Conservation (phyloP, 768 basidiomycete genomes). For the Phaeotremella skinneri region DNA sequence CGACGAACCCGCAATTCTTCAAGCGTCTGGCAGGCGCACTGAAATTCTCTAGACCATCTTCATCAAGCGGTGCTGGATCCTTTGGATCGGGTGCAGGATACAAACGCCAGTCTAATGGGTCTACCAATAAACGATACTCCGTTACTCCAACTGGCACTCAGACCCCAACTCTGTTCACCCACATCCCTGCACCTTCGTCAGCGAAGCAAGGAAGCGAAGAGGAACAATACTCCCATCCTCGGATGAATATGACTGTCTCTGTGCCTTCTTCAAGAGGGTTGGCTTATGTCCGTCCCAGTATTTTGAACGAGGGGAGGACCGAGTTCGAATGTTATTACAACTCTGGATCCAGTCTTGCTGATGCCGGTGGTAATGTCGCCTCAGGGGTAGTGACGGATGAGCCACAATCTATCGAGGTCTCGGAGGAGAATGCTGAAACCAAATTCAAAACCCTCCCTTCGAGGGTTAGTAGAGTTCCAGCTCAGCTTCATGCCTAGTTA, state of each 20-base stretch:
- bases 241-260: not conserved
- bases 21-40: not conserved
- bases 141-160: no score
- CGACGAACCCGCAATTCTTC: not conserved
- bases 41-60: not conserved
- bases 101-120: no score
- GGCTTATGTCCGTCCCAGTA: not conserved
- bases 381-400: no score
- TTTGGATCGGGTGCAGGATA: not conserved
- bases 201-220: not conserved
- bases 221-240: not conserved
- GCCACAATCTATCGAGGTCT: no score
- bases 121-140: no score
- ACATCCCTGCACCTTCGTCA: not conserved
- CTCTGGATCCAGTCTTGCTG: not conserved
- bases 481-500: not conserved
- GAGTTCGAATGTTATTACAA: conserved; percentile 1
- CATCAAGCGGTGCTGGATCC: not conserved
- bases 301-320: not conserved
- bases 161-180: no score
- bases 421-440: not conserved
- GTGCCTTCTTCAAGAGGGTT: not conserved
- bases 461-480: not conserved
- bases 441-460: not conserved
- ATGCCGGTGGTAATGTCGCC: not conserved